Evolutionary conservation across 306 rosid species (phyloP).

Genomic region (Lablab purpureus): DNA sequence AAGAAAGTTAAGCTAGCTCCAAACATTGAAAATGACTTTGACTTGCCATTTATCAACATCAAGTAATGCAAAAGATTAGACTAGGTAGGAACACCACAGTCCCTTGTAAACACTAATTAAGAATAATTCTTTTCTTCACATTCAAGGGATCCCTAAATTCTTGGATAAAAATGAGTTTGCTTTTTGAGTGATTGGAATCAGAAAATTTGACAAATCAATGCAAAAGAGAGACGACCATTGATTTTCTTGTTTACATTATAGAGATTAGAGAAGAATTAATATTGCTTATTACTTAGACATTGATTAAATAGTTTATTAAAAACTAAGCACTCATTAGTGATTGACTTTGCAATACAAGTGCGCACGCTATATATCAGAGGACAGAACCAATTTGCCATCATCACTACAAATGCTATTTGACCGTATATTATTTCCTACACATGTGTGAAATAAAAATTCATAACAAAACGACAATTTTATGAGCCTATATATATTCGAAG

Average conservation of each 20-base stretch:
- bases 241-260: slow-evolving; percentile 1
- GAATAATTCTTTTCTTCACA: slow-evolving; percentile 37
- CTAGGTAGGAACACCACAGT: background rate
- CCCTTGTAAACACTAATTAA: background rate
- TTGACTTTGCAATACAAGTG: slow-evolving; percentile 37
- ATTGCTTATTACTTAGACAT: background rate
- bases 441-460: slow-evolving; percentile 26
- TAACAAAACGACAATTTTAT: slow-evolving; percentile 15
- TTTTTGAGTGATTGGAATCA: slow-evolving; percentile 25
- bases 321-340: slow-evolving; percentile 14
- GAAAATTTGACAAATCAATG: slow-evolving; percentile 26
- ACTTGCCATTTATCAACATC: slow-evolving; percentile 14
- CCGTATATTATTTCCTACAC: slow-evolving; percentile 25
- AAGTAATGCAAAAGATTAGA: background rate
- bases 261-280: slow-evolving; percentile 7
- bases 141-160: slow-evolving; percentile 29
- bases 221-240: background rate
- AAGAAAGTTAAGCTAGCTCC: slow-evolving; percentile 1
- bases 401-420: slow-evolving; percentile 39
- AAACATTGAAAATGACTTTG: background rate
- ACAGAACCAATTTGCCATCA: slow-evolving; percentile 12
- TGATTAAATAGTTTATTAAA: background rate
- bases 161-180: slow-evolving; percentile 16
- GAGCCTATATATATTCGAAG: slow-evolving; percentile 37
- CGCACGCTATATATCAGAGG: background rate